These are phyloP conservation scores for Betula pendula DNA, from an alignment of 306 rosid species.

Conservation along the genomic window DNA sequence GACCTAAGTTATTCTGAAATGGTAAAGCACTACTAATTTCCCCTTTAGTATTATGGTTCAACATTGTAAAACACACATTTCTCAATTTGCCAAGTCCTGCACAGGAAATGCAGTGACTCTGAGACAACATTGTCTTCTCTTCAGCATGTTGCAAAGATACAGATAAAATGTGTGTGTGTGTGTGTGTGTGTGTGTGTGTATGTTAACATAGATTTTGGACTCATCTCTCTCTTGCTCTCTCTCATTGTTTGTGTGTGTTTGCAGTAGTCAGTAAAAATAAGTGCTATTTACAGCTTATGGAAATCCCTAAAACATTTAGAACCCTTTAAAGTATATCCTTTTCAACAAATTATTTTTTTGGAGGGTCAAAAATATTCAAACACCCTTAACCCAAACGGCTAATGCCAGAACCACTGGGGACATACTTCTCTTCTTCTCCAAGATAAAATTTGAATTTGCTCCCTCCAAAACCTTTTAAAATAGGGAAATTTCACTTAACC, in stretches of 20 bases:
- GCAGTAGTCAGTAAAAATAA: neutral
- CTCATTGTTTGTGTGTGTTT: neutral
- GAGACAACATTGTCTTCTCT: neutral
- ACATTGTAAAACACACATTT: neutral
- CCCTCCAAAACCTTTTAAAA: too few relatives aligned
- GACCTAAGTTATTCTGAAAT: constrained; percentile 21
- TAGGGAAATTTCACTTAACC: too few relatives aligned
- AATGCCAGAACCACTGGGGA: too few relatives aligned
- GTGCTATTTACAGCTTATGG: neutral
- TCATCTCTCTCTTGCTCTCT: neutral
- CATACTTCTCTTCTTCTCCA: neutral
- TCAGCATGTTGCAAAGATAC: neutral
- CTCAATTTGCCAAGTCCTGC: neutral
- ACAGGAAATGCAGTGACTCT: neutral
- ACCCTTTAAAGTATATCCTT: neutral
- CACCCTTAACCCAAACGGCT: neutral
- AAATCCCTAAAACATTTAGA: neutral
- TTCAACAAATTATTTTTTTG: neutral
- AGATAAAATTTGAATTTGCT: too few relatives aligned
- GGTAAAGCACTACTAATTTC: constrained; percentile 3
- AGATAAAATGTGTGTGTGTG: neutral
- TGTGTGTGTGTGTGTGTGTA: neutral
- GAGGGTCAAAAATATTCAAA: neutral
- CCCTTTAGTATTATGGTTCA: neutral
- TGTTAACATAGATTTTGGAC: neutral